A percentile compares a stretch with the other conserved stretches of the same genome.
Evolutionary conservation across 805 yeast species (phyloP).

Genomic region (Saccharomycopsis sp.): DNA sequence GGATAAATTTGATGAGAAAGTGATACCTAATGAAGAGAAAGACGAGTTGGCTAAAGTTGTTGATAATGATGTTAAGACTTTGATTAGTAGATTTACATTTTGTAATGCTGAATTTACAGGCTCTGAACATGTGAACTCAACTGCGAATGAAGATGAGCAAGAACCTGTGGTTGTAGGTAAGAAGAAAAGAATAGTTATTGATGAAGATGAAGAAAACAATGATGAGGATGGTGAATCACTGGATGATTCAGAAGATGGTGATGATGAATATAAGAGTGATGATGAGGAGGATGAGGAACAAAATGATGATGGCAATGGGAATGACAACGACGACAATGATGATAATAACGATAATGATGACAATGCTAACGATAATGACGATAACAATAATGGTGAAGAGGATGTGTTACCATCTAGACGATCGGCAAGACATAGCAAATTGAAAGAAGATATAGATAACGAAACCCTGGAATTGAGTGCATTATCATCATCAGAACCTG

Average conservation of each 20-base stretch:
- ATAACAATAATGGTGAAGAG: no score
- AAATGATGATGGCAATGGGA: conserved; percentile 26
- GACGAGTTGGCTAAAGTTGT: not conserved
- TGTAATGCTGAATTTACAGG: conserved; percentile 1
- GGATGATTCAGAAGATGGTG: conserved; percentile 23
- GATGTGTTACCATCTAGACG: not conserved
- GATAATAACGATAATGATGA: conserved; percentile 27
- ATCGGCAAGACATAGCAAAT: not conserved
- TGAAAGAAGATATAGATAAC: not conserved
- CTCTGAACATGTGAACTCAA: not conserved
- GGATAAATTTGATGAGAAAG: not conserved
- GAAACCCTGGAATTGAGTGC: not conserved
- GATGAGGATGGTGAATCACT: no score
- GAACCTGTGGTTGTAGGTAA: not conserved
- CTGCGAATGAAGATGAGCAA: not conserved
- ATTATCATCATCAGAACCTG: not conserved
- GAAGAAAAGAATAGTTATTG: not conserved
- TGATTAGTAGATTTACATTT: not conserved
- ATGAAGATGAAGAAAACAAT: not conserved
- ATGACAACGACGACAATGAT: conserved; percentile 26
- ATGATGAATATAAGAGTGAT: conserved; percentile 31
- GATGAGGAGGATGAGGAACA: conserved; percentile 26
- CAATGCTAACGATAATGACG: not conserved
- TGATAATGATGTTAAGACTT: not conserved
- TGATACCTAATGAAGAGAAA: not conserved